These are phyloP conservation scores for Rhizopus stolonifer DNA, from an alignment of 371 early-diverging fungal genomes.

Conservation along the genomic window DNA sequence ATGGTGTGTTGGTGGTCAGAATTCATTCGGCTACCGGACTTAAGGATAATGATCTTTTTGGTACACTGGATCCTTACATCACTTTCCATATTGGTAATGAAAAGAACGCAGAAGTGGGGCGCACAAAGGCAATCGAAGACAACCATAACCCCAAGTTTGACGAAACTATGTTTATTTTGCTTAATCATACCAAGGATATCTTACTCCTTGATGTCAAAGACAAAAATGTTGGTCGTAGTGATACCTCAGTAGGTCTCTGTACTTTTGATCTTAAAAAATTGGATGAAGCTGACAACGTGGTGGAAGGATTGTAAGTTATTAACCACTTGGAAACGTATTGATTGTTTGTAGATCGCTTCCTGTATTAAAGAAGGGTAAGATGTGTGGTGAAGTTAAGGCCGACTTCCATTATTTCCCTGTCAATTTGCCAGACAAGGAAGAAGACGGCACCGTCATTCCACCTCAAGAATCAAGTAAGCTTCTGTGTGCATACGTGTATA, in stretches of 20 bases:
- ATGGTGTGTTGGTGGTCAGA: conserved; percentile 82
- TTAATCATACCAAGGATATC: conserved; percentile 38
- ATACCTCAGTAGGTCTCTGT: conserved; percentile 49
- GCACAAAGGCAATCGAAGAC: conserved; percentile 61
- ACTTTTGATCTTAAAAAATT: conserved; percentile 57
- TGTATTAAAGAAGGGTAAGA: conserved; percentile 43
- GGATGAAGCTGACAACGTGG: conserved; percentile 38
- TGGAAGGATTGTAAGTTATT: conserved; percentile 37
- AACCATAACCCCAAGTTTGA: conserved; percentile 50
- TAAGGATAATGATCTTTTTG: conserved; percentile 82
- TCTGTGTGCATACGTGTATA: too few relatives aligned
- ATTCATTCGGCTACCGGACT: conserved; percentile 78
- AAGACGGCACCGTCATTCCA: conserved; percentile 48
- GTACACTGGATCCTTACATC: conserved; percentile 86
- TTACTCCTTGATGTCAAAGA: conserved; percentile 47
- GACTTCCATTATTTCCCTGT: conserved; percentile 47
- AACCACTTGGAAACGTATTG: background rate
- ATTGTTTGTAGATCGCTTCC: conserved; percentile 24
- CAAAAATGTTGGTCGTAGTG: conserved; percentile 43
- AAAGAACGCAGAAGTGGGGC: conserved; percentile 55
- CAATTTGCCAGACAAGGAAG: conserved; percentile 36
- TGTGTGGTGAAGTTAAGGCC: conserved; percentile 44
- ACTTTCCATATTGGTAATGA: conserved; percentile 70
- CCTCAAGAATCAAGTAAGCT: conserved; percentile 49
- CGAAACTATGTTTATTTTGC: conserved; percentile 43